Evolutionary conservation across 345 rosid species (phyloP), one percentile per base, ranked within the genome.

Genomic region (Toxicodendron radicans): DNA sequence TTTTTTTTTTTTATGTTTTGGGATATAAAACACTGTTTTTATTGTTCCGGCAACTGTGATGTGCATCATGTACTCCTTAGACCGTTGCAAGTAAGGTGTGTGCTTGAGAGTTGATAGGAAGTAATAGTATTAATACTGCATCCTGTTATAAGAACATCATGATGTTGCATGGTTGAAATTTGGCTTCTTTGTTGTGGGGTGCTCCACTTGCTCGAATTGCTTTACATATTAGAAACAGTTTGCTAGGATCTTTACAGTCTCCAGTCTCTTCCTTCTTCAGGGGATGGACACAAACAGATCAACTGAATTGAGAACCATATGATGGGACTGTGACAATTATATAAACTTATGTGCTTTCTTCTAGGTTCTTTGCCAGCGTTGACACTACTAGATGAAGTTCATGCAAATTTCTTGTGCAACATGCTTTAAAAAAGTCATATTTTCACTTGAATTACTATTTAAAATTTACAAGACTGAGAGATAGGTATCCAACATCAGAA

Each of bases 221-320:
- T 27, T 17, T 48, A 8, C 41, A 18, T 20, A 5, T 6, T 23
- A 59, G 16, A 45, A 71, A 49, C 49, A 51, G 27, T 33, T 53
- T 64, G 38, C 38, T 43, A 5, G 6, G 12, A 49, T 49, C 51
- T 13, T 54, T 18, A 1, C 60, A 32, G 51, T 70, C 54, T 48
- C 46, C 18, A 27, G n/a, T 43, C 60, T 48, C 57, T 43, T 21
- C 56, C 21, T 24, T 38, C 27, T 32, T 35, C 9, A 38, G 8
- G 43, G 43, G 43, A 38, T 38, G 43, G 1, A 32, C 33, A 38
- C 24, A 32, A 23, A 52, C 24, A 66, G 46, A 41, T 38, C 38
- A 71, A 57, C 12, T 72, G 67, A 69, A 58, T 27, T 49, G 33
- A 62, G 32, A 69, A 58, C 45, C 7, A 16, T n/a, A 48, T 75